These are phyloP conservation scores for Scenedesmus sp. DNA, from an alignment of 163 green algal genomes.

Conservation along the genomic window DNA sequence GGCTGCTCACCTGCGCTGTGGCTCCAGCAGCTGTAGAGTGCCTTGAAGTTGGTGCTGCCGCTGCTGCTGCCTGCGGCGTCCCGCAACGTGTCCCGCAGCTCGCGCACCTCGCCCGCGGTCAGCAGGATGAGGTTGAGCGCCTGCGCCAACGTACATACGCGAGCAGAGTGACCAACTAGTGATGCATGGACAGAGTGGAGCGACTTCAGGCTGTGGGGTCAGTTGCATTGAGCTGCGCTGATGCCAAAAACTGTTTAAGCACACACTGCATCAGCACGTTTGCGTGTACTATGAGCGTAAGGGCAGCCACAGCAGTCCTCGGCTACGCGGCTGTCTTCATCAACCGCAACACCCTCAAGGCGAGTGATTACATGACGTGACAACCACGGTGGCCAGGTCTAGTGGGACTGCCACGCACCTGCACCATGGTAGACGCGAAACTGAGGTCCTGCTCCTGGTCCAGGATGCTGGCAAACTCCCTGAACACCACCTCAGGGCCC, in stretches of 20 bases:
- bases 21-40: conserved; percentile 89
- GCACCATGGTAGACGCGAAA: conserved; percentile 91
- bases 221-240: no score
- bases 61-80: conserved; percentile 51
- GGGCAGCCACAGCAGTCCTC: no score
- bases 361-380: no score
- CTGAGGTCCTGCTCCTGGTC: conserved; percentile 83
- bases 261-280: no score
- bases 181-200: no score
- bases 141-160: conserved; percentile 73
- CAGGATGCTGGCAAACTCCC: conserved; percentile 81
- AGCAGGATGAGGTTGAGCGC: conserved; percentile 96
- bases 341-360: no score
- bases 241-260: no score
- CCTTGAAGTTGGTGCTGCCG: conserved; percentile 75
- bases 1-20: conserved; percentile 77
- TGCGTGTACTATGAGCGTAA: no score
- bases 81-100: conserved; percentile 60
- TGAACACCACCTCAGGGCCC: conserved; percentile 76
- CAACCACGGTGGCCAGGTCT: no score
- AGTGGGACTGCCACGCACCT: conserved; percentile 55
- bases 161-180: no score
- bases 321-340: no score
- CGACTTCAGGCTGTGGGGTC: no score
- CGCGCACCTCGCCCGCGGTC: conserved; percentile 86